Base-by-base conservation (phyloP, 2,329 filamentous ascomycete genomes). In the Trichothecium roseum region DNA sequence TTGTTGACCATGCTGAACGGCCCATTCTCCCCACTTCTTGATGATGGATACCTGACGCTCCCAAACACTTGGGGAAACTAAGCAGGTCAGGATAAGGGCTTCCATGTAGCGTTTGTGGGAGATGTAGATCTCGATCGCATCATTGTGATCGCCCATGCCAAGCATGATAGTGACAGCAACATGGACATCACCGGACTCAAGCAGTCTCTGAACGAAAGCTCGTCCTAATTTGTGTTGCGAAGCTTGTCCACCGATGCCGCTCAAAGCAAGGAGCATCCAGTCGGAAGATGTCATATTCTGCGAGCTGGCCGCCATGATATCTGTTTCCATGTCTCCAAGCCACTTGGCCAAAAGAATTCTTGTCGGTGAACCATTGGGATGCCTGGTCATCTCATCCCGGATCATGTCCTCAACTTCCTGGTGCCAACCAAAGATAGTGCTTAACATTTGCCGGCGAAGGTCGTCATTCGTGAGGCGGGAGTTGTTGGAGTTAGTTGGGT, bases 211-310 rank as follows among this genome's bases (percentile, higher is more conserved):
- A 1, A 94, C 85, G 47, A 94, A 94, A 3, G 86, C 81, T 39
- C 89, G 82, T 2, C 85, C 87, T 13, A 96, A 76, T 55, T 94
- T 93, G 54, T 93, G 88, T 49, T 93, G 84, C 2, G 86, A 86
- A 27, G 76, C 69, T 16, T 62, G 56, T 3, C 78, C 74, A 35
- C 84, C 86, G 59, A 96, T 93, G 28, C 85, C 84, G 51, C 85
- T 94, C 35, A 98, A 62, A 9, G 91, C 89, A 26, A 98, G 65
- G 39, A 96, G 63, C 86, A 98, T 95, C 91, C 91, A 98, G 57
- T 96, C 91, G 0, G 85, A 84, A 3, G 84, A 86, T 8, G 86
- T 89, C 72, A 91, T 88, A n/a, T 84, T 81, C 45, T 89, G 78
- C 0, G 86, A 82, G 30, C 77, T 84, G 3, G 84, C 77, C 9